A percentile compares a stretch with the other conserved stretches of the same genome.
phyloP scores from a whole-genome alignment of 140 eudicot species.

The Ambrosia hybrid region DNA sequence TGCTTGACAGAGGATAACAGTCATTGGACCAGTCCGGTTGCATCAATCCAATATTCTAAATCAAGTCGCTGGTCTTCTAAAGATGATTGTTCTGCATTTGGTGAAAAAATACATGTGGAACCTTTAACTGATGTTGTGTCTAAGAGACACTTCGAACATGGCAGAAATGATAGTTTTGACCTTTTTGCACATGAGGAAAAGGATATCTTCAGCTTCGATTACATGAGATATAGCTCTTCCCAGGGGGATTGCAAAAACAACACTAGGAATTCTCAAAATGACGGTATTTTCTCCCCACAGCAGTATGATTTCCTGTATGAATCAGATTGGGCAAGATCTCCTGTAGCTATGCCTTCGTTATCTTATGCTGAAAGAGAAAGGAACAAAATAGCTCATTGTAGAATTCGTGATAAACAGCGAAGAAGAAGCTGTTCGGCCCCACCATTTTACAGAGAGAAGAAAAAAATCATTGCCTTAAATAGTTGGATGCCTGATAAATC shows the following conservation, averaged over 20 bases:
- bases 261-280: conserved; percentile 12
- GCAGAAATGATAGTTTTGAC: conserved; percentile 12
- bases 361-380: conserved; percentile 14
- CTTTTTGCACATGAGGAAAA: conserved; percentile 25
- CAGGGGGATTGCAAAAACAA: conserved; percentile 30
- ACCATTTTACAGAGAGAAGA: conserved; percentile 64
- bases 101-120: conserved; percentile 21
- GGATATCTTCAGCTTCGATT: conserved; percentile 21
- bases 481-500: conserved; percentile 22
- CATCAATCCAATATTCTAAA: conserved; percentile 21
- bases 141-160: conserved; percentile 26
- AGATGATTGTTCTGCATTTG: conserved; percentile 34
- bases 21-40: conserved; percentile 32
- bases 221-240: conserved; percentile 15
- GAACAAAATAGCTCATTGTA: conserved; percentile 18
- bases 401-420: conserved; percentile 26
- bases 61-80: conserved; percentile 29
- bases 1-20: conserved; percentile 28
- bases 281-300: conserved; percentile 28
- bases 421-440: conserved; percentile 91
- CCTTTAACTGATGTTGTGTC: conserved; percentile 12
- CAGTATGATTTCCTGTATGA: conserved; percentile 32
- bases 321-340: conserved; percentile 31
- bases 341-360: conserved; percentile 24
- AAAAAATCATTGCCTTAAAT: conserved; percentile 34